Base-by-base conservation (phyloP, 192 early-diverging fungal species). In the Coemansia sp. region DNA sequence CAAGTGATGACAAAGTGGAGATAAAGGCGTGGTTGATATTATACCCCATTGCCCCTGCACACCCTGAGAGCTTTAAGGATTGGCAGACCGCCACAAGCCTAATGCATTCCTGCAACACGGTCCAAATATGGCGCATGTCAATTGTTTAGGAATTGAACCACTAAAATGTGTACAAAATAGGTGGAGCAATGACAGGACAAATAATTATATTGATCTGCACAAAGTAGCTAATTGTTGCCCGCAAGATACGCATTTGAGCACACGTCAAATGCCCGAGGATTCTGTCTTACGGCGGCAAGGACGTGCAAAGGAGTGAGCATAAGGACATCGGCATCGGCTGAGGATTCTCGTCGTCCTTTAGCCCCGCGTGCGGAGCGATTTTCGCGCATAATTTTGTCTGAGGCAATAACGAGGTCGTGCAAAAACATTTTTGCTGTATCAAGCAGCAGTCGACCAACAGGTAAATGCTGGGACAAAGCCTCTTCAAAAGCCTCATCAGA, bases 281-380 rank as follows among this genome's bases (percentile, higher is more conserved):
- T 63, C 10, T 53, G 66, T 57, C 64, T 73, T 30, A 67, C 75
- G 14, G 80, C 80, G 5, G 71, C 55, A 63, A 82, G 30, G 8
- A 82, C 71, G 42, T 82, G 80, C 25, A 73, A 51, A 1, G 80
- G 80, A 8, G 67, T 82, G 24, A 82, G 70, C 74, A 76, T 73
- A 33, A 79, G 60, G 42, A 71, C n/a, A 11, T 33, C 63, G n/a
- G 50, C 30, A 10, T 59, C 31, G 2, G 46, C 33, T 60, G 64
- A 25, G 22, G n/a, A 33, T 30, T 46, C 54, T 2, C 5, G 36
- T 63, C 29, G 36, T 63, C 22, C 31, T 11, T 27, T 32, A 50
- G 53, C 24, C 22, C 31, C 24, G 21, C 57, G 31, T 7, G 71
- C 67, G 20, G 61, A 63, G 6, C 58, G 63, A 59, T 82, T 70